These are phyloP conservation scores for Trichopus zeylanicus DNA, from an alignment of 116 monocot species.

Conservation along the genomic window DNA sequence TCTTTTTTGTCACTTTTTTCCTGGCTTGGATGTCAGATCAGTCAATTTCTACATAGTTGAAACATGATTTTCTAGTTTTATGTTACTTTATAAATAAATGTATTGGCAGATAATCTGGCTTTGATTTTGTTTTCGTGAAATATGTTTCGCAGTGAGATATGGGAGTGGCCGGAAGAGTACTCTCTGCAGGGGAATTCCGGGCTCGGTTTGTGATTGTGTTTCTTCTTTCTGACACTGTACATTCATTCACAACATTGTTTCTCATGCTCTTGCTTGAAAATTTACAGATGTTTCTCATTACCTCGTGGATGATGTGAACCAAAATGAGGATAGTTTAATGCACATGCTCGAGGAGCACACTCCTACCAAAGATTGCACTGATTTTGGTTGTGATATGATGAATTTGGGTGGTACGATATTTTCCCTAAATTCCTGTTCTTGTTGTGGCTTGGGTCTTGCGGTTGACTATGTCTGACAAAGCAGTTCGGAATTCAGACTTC, in stretches of 20 bases:
- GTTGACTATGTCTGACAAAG: not conserved
- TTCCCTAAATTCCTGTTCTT: not conserved
- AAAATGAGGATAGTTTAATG: constrained; percentile 43
- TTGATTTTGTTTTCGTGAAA: not conserved
- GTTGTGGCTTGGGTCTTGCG: no score
- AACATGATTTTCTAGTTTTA: no score
- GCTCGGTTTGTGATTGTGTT: constrained; percentile 44
- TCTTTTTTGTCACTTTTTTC: no score
- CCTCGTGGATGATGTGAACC: constrained; percentile 54
- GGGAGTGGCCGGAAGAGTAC: constrained; percentile 67
- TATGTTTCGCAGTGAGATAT: constrained; percentile 32
- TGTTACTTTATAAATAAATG: no score
- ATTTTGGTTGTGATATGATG: constrained; percentile 18
- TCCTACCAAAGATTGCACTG: constrained; percentile 68
- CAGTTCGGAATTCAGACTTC: constrained; percentile 32
- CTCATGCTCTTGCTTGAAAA: constrained; percentile 2
- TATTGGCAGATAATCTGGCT: not conserved
- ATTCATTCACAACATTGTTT: not conserved
- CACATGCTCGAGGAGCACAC: constrained; percentile 72
- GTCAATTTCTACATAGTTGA: no score
- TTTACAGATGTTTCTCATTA: constrained; percentile 34
- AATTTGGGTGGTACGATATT: constrained; percentile 25
- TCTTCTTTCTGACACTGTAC: not conserved
- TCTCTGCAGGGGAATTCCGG: constrained; percentile 25
- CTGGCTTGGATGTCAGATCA: no score